Conservation (phyloP, 108 stramenopile genomes). For the Seminavis robusta region DNA sequence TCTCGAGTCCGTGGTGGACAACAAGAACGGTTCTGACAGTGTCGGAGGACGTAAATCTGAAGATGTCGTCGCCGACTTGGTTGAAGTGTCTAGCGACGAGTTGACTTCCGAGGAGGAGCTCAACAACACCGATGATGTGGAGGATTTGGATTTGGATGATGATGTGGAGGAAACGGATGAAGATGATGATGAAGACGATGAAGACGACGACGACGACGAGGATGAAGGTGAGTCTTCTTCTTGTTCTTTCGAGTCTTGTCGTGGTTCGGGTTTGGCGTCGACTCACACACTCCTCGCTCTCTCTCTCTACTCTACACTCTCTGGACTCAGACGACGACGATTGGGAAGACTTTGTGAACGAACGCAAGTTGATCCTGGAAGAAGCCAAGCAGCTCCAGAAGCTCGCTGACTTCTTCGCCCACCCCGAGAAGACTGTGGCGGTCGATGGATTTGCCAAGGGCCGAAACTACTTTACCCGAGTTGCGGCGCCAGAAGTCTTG, state of each 20-base stretch:
- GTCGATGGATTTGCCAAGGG: slow-evolving; percentile 30
- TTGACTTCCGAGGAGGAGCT: too few species aligned
- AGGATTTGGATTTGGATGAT: too few species aligned
- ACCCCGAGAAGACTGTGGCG: slow-evolving; percentile 43
- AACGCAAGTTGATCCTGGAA: slow-evolving; percentile 63
- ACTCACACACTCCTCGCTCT: slow-evolving; percentile 2
- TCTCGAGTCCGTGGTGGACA: too few species aligned
- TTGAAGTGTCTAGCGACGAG: too few species aligned
- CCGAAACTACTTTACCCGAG: slow-evolving; percentile 58
- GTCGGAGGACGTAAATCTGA: too few species aligned
- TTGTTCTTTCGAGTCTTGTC: not conserved
- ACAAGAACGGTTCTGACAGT: too few species aligned
- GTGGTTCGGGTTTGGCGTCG: not conserved
- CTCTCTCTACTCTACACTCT: not conserved
- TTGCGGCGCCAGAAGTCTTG: slow-evolving; percentile 34
- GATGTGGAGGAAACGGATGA: too few species aligned
- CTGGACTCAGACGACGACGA: slow-evolving; percentile 36
- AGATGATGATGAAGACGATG: slow-evolving; percentile 44
- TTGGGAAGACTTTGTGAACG: slow-evolving; percentile 52
- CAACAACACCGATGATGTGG: too few species aligned
- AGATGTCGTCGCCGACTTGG: too few species aligned
- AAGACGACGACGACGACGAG: slow-evolving; percentile 39
- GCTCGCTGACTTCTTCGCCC: slow-evolving; percentile 56
- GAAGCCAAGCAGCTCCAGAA: slow-evolving; percentile 56
- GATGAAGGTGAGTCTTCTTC: slow-evolving; percentile 32